phyloP scores from a whole-genome alignment of 257 asterid genomes.

The Solanum chaucha region DNA sequence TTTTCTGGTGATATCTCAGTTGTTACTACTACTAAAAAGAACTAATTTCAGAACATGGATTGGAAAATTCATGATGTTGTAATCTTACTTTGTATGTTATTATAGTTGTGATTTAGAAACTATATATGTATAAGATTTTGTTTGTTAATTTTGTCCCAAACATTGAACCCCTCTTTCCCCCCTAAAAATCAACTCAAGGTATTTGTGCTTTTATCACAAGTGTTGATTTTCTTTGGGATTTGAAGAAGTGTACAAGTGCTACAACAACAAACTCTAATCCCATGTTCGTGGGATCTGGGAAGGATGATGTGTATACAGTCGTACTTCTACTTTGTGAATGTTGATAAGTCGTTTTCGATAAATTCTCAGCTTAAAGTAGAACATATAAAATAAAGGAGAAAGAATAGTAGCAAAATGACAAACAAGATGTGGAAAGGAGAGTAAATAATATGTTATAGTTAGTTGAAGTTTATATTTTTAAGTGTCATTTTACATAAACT shows the following conservation, averaged over 20 bases:
- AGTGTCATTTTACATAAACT: background rate
- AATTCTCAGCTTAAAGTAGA: too few relatives aligned
- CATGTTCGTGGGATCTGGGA: background rate
- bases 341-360: background rate
- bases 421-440: background rate
- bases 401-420: background rate
- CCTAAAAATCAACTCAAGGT: background rate
- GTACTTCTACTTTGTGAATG: background rate
- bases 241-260: background rate
- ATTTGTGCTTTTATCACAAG: background rate
- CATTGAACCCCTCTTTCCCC: background rate
- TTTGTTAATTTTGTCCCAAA: background rate
- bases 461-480: background rate
- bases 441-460: background rate
- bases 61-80: background rate
- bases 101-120: background rate
- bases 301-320: background rate
- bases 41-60: slow-evolving; percentile 5
- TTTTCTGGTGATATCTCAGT: background rate
- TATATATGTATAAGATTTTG: background rate
- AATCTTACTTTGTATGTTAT: slow-evolving; percentile 2
- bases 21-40: background rate
- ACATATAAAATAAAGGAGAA: background rate
- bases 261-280: background rate
- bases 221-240: background rate